phyloP scores from a whole-genome alignment of 805 yeast species.

The Ogataea trehalophila region DNA sequence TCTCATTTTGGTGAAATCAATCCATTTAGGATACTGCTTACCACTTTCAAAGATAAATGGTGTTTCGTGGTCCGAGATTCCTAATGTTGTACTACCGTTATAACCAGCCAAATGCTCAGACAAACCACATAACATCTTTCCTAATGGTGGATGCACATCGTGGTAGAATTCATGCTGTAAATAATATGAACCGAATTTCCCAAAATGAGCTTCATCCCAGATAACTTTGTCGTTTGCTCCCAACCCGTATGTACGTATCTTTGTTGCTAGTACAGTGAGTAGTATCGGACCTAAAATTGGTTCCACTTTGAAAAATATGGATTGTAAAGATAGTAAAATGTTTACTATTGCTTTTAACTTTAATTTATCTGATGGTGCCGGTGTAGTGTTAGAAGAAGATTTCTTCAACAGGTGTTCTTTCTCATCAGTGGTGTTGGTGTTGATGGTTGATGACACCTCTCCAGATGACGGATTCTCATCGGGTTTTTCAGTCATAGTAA shows the following conservation, averaged over 20 bases:
- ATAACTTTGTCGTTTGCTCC: slow-evolving; percentile 56
- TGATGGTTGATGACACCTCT: too few species aligned
- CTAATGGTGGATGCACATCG: slow-evolving; percentile 86
- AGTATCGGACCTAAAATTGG: slow-evolving; percentile 37
- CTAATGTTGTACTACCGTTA: neutral
- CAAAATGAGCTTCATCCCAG: slow-evolving; percentile 97
- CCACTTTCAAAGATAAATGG: slow-evolving; percentile 67
- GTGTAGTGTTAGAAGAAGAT: too few species aligned
- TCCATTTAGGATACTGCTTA: slow-evolving; percentile 52
- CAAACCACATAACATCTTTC: slow-evolving; percentile 73
- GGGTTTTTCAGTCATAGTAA: too few species aligned
- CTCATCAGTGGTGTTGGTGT: too few species aligned
- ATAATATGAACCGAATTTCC: slow-evolving; percentile 79
- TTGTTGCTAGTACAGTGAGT: slow-evolving; percentile 42
- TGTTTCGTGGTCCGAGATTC: neutral
- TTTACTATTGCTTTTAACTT: neutral
- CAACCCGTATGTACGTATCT: slow-evolving; percentile 56
- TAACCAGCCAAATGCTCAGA: slow-evolving; percentile 62
- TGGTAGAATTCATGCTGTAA: slow-evolving; percentile 75
- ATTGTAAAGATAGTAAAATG: neutral
- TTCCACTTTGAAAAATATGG: slow-evolving; percentile 19
- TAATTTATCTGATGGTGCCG: neutral
- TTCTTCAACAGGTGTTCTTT: too few species aligned
- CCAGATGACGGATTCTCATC: too few species aligned
- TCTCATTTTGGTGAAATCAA: slow-evolving; percentile 64